A percentile compares a stretch with the other conserved stretches of the same genome.
Conservation (phyloP, 2,329 filamentous ascomycete genomes). For the Botryotinia convoluta region DNA sequence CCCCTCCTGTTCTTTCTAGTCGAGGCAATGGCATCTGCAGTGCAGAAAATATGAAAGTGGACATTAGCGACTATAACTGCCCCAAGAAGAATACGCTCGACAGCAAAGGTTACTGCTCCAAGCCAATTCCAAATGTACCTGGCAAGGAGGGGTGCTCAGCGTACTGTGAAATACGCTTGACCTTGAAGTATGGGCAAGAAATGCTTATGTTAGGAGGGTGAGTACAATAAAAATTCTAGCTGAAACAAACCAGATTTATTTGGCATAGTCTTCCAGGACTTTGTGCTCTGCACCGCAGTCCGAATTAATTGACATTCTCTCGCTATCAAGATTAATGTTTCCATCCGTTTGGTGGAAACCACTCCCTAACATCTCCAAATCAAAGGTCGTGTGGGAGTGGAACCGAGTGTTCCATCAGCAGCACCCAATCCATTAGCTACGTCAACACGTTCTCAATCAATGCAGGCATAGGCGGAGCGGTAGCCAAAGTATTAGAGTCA, state of each 20-base stretch:
- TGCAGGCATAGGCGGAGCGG: background rate
- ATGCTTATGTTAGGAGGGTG: background rate
- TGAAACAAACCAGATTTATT: background rate
- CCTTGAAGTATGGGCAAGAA: background rate
- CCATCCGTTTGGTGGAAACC: background rate
- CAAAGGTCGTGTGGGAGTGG: background rate
- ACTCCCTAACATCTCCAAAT: background rate
- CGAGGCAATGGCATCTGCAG: background rate
- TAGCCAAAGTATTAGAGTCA: background rate
- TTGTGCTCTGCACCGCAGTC: background rate
- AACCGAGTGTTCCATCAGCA: background rate
- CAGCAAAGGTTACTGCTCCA: background rate
- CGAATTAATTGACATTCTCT: background rate
- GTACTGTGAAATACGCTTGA: constrained; percentile 3
- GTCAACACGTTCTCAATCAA: background rate
- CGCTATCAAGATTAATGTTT: background rate
- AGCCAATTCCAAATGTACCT: background rate
- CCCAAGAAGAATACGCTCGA: constrained; percentile 8
- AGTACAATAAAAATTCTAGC: background rate
- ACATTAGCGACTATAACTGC: background rate
- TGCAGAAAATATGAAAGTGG: background rate
- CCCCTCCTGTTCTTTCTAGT: background rate
- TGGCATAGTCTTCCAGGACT: background rate
- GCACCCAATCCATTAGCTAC: background rate
- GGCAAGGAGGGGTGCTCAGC: background rate